Evolutionary conservation across 2,329 filamentous ascomycete species (phyloP), one percentile per base, ranked within the genome.

Genomic region (Sporothrix pseudoabietina): DNA sequence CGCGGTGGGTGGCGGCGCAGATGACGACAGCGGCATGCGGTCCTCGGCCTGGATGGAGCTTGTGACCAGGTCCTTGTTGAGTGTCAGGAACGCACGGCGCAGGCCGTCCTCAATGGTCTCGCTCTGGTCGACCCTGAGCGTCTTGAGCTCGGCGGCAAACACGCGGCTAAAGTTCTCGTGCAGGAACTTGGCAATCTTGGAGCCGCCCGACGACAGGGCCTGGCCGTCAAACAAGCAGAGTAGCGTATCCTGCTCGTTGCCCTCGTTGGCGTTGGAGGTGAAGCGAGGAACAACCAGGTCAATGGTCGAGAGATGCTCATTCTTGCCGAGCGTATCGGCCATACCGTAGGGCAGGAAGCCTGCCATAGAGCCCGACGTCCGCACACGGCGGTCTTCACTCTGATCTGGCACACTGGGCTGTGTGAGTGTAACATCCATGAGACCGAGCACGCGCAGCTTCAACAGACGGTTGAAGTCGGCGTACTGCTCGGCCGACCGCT

Each of bases 381-480:
- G 90, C 72, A 99, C 94, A 86, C 96, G 92, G 74, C 94, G 90
- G 80, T 99, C 95, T 81, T 98, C 94, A 75, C 91, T 97, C 81
- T 98, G 92, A 78, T 99, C 96, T 0, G 96, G 96, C 68, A 98
- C 94, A 65, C 92, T 97, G 3, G 94, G 93, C 65, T 95, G 94
- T 22, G 93, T 98, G 75, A 98, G 88, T 0, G 96, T 99, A 39
- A 99, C 96, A 83, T 99, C 96, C 94, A 99, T 99, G 78, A 99
- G 83, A 35, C 96, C 96, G 52, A 99, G 86, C 19, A 98, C 91
- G 49, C 96, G 88, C 71, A 99, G 86, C 78, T 97, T 95, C 70
- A 87, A 85, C 59, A 99, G 85, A 0, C 92, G 92, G 77, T 90
- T 94, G 80, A 99, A 99, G 80, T 98, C 95, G 0, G 95, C 97